These are phyloP conservation scores for Tephrocybe rancida DNA, from an alignment of 768 basidiomycete species.

Conservation along the genomic window DNA sequence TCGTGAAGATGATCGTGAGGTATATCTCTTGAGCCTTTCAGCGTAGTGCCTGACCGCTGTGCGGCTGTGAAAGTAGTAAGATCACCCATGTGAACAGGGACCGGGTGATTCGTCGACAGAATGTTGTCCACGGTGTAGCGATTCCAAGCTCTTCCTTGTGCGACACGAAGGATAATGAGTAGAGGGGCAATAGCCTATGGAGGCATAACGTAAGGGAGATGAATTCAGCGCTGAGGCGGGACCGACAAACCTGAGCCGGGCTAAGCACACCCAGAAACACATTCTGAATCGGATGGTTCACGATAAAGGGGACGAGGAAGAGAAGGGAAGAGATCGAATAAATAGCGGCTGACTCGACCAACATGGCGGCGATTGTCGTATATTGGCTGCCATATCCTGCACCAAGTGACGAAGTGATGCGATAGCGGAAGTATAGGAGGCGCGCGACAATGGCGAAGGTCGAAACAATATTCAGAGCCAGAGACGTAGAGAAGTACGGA, in stretches of 20 bases:
- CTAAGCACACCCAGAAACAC: slow-evolving; percentile 32
- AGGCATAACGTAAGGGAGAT: not conserved
- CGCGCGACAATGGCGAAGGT: slow-evolving; percentile 33
- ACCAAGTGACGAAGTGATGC: slow-evolving; percentile 23
- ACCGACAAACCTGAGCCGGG: slow-evolving; percentile 27
- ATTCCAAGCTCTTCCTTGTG: slow-evolving; percentile 30
- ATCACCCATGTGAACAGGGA: not conserved
- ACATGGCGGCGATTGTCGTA: slow-evolving; percentile 27
- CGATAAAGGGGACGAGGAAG: slow-evolving; percentile 30
- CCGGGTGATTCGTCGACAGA: not conserved
- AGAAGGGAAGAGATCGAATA: slow-evolving; percentile 27
- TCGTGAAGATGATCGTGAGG: no score
- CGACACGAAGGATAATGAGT: slow-evolving; percentile 38
- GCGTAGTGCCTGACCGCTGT: not conserved
- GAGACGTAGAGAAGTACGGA: slow-evolving; percentile 27
- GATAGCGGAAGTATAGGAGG: slow-evolving; percentile 21
- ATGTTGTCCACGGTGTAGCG: slow-evolving; percentile 4
- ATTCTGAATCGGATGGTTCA: slow-evolving; percentile 20
- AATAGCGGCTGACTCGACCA: slow-evolving; percentile 36
- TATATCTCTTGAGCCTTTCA: no score
- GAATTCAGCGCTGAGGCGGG: not conserved
- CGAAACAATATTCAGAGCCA: slow-evolving; percentile 32
- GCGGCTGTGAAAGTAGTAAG: not conserved
- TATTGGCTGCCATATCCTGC: slow-evolving; percentile 23
- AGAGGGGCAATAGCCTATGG: slow-evolving; percentile 34